These are phyloP conservation scores for Haplosporangium sp. DNA, from an alignment of 371 early-diverging fungal species.

Conservation along the genomic window DNA sequence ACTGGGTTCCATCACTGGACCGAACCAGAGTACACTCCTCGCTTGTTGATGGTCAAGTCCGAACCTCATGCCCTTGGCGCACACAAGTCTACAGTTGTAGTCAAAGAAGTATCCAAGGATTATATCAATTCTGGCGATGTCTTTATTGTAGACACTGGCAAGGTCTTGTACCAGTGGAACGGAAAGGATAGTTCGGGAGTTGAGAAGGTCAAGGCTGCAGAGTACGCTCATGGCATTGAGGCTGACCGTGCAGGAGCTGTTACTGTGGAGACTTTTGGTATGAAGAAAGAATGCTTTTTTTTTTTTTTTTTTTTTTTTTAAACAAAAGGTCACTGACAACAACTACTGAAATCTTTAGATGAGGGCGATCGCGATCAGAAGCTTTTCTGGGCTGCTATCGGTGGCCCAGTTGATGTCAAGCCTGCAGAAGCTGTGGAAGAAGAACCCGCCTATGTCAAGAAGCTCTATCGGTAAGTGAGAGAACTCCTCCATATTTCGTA, in stretches of 20 bases:
- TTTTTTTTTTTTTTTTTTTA: neutral
- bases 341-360: conserved; percentile 55
- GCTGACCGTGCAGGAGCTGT: conserved; percentile 74
- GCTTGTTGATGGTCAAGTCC: conserved; percentile 79
- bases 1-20: conserved; percentile 84
- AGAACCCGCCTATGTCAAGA: conserved; percentile 58
- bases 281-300: conserved; percentile 7
- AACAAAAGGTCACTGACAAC: neutral
- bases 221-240: conserved; percentile 62
- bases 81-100: conserved; percentile 65
- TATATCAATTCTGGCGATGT: conserved; percentile 81
- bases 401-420: conserved; percentile 70
- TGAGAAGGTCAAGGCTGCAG: conserved; percentile 82
- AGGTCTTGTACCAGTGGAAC: conserved; percentile 81
- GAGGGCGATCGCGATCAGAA: conserved; percentile 72
- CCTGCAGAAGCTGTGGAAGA: conserved; percentile 59
- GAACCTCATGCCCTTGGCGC: conserved; percentile 1
- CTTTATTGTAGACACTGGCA: conserved; percentile 82
- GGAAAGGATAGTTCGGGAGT: conserved; percentile 73
- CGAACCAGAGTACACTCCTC: conserved; percentile 65
- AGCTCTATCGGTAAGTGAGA: conserved; percentile 62
- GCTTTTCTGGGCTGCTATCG: conserved; percentile 76
- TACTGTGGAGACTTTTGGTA: conserved; percentile 73
- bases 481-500: neutral
- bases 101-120: conserved; percentile 74